These are phyloP conservation scores for Spergularia bocconei DNA, from an alignment of 148 eudicot species.

Conservation along the genomic window DNA sequence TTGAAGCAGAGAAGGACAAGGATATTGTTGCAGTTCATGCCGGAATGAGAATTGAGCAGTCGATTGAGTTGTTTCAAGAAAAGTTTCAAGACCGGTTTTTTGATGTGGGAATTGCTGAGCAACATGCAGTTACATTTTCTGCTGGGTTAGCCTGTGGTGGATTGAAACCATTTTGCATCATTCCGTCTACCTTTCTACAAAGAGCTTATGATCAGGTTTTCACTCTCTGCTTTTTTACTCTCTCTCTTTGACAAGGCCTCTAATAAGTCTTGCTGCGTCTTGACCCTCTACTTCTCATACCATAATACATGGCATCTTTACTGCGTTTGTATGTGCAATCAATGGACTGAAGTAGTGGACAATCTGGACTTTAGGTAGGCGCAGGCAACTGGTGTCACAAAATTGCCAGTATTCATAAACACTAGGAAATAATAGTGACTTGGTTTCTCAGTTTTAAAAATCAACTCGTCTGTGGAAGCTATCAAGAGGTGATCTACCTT, in stretches of 20 bases:
- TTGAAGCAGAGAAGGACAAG: slow-evolving; percentile 63
- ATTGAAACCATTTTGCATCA: slow-evolving; percentile 81
- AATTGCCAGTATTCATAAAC: too few relatives aligned
- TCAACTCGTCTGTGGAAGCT: too few relatives aligned
- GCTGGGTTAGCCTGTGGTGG: slow-evolving; percentile 93
- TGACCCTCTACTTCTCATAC: not conserved
- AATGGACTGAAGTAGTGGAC: not conserved
- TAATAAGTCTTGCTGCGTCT: not conserved
- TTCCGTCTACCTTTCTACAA: slow-evolving; percentile 85
- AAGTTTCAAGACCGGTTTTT: slow-evolving; percentile 74
- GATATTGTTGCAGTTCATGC: slow-evolving; percentile 83
- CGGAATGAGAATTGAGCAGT: slow-evolving; percentile 66
- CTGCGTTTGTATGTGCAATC: not conserved
- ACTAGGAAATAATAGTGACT: not conserved
- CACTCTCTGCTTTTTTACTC: slow-evolving; percentile 11
- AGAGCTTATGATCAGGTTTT: slow-evolving; percentile 92
- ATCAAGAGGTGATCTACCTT: too few relatives aligned
- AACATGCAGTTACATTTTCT: slow-evolving; percentile 93
- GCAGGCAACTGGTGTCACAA: too few relatives aligned
- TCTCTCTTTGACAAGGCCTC: not conserved
- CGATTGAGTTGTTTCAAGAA: slow-evolving; percentile 52
- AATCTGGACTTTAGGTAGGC: too few relatives aligned
- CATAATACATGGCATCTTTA: not conserved
- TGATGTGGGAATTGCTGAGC: slow-evolving; percentile 93
- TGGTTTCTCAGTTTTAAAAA: not conserved